Evolutionary conservation across 23 red algal species (phyloP).

Genomic region (Cyanidiococcus yangmingshanensis): DNA sequence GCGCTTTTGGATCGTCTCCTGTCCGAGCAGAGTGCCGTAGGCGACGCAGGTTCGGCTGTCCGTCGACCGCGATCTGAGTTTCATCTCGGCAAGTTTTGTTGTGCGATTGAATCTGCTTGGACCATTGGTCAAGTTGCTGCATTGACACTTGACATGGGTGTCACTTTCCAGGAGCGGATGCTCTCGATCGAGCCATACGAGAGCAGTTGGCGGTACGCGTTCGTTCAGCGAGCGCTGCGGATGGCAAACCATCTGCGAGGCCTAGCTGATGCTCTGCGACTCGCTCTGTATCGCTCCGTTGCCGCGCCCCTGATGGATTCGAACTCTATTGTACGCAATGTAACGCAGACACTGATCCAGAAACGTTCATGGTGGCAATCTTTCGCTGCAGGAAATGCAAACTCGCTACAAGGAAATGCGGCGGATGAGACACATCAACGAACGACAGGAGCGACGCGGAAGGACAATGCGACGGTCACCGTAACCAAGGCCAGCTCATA

Average conservation of each 20-base stretch:
- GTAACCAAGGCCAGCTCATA: background rate
- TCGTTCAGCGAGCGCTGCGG: background rate
- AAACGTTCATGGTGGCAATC: background rate
- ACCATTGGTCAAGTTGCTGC: background rate
- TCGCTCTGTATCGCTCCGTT: background rate
- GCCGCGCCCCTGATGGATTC: background rate
- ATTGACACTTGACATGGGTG: background rate
- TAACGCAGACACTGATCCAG: background rate
- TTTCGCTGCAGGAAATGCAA: background rate
- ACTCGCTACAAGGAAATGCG: background rate
- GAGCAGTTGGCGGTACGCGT: background rate
- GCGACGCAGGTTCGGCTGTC: background rate
- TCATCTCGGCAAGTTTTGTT: constrained; percentile 8
- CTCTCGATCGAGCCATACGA: background rate
- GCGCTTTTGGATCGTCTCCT: background rate
- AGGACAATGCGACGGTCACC: background rate
- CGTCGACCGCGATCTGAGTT: background rate
- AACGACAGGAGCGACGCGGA: background rate
- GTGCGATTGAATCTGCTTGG: constrained; percentile 1
- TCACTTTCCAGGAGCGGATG: background rate
- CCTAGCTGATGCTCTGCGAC: constrained; percentile 7
- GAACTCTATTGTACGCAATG: background rate
- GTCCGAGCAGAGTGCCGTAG: background rate
- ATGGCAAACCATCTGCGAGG: background rate
- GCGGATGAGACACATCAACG: background rate